Percentiles rank a stretch among this genome's conserved stretches.
These are phyloP conservation scores for Podaxis pistillaris DNA, from an alignment of 768 basidiomycete species.

Conservation along the genomic window DNA sequence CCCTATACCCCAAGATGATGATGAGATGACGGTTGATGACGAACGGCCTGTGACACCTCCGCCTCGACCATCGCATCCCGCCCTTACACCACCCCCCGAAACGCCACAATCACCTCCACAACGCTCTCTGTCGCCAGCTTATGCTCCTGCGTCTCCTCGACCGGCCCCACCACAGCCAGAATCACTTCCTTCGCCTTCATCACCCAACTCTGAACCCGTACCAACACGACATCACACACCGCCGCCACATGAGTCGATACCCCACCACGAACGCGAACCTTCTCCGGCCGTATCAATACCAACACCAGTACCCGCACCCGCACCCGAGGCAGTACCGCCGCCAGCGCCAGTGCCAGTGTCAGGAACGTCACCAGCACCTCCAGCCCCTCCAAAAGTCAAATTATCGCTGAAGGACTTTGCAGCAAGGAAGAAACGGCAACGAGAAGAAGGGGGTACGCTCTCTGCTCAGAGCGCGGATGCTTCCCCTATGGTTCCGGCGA, in stretches of 20 bases:
- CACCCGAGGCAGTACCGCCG: neutral
- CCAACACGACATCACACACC: neutral
- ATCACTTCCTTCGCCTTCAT: neutral
- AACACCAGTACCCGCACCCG: neutral
- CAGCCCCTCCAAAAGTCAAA: conserved; percentile 40
- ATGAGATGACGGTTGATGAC: neutral
- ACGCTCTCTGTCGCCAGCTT: neutral
- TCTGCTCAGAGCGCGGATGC: conserved; percentile 12
- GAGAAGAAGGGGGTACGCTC: conserved; percentile 37
- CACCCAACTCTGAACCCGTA: neutral
- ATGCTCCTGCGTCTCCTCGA: neutral
- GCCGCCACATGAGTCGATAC: neutral
- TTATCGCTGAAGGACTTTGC: conserved; percentile 61
- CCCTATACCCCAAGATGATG: neutral
- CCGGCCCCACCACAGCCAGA: neutral
- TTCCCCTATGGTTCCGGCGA: conserved; percentile 8
- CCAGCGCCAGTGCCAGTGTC: neutral
- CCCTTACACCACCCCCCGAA: neutral
- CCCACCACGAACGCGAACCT: neutral
- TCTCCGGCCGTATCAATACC: neutral
- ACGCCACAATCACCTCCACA: too few species aligned
- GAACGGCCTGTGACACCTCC: neutral
- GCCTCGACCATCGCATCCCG: neutral
- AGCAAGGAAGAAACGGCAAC: conserved; percentile 50
- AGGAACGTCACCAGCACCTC: conserved; percentile 5